phyloP scores from a whole-genome alignment of 371 early-diverging fungal species.

The Rhizopus microsporus region DNA sequence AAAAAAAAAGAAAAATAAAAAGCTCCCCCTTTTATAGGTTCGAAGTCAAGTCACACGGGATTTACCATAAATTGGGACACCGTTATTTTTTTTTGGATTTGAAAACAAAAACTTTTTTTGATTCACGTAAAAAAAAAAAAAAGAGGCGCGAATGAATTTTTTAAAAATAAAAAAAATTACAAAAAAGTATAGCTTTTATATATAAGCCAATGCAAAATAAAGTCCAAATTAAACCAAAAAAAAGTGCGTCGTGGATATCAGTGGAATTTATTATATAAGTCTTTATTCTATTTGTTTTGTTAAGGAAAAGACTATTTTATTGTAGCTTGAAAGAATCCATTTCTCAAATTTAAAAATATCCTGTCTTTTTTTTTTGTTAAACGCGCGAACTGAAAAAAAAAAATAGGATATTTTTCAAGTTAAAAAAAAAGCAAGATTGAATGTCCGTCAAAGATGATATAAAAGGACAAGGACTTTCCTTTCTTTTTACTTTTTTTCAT shows the following conservation, averaged over 20 bases:
- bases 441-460: constrained; percentile 19
- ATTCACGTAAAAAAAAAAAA: constrained; percentile 8
- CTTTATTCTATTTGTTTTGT: no score
- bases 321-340: no score
- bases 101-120: constrained; percentile 17
- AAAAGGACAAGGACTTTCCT: constrained; percentile 18
- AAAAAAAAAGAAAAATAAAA: constrained; percentile 19
- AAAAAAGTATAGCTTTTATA: neutral
- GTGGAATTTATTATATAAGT: no score
- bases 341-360: no score
- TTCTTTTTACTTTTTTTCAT: constrained; percentile 16
- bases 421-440: constrained; percentile 9
- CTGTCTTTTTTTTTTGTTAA: constrained; percentile 1
- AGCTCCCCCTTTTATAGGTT: constrained; percentile 19
- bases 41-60: constrained; percentile 16
- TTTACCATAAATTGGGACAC: neutral
- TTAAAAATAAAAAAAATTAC: neutral
- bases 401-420: neutral
- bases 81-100: constrained; percentile 8
- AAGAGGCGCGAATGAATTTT: neutral
- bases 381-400: neutral
- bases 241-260: no score
- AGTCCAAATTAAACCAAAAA: neutral
- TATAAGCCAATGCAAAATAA: neutral
- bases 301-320: no score